Percentiles rank a stretch among this genome's conserved stretches.
Conservation (phyloP, 1,284 basidiomycete genomes). For the Sporisorium exsertum region DNA sequence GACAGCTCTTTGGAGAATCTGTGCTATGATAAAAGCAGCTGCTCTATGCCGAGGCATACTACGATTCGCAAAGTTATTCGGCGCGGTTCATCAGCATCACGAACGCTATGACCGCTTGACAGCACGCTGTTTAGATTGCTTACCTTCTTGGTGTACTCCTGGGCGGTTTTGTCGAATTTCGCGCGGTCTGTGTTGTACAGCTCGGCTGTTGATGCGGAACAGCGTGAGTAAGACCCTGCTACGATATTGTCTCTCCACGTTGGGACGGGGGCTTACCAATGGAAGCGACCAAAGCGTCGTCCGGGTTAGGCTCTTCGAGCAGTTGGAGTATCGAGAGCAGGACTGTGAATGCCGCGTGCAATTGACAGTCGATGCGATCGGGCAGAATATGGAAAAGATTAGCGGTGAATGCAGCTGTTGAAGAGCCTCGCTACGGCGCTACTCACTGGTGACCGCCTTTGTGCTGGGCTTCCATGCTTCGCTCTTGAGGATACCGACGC, state of each 20-base stretch:
- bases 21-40: not conserved
- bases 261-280: conserved; percentile 54
- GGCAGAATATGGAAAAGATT: not conserved
- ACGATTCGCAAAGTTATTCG: not conserved
- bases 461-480: conserved; percentile 69
- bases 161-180: conserved; percentile 60
- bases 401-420: not conserved
- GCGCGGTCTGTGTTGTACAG: conserved; percentile 60
- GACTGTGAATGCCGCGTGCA: conserved; percentile 40
- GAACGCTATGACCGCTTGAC: not conserved
- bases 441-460: conserved; percentile 66
- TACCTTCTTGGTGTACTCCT: conserved; percentile 60
- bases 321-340: conserved; percentile 63
- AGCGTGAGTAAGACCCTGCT: not conserved
- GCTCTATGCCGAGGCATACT: conserved; percentile 35
- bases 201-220: conserved; percentile 50
- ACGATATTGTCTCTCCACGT: not conserved
- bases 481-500: conserved; percentile 67
- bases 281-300: conserved; percentile 65
- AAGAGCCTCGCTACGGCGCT: no score
- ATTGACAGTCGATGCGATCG: not conserved
- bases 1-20: no score
- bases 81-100: not conserved
- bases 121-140: not conserved
- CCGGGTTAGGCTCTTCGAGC: conserved; percentile 64